A percentile compares a stretch with the other conserved stretches of the same genome.
These are phyloP conservation scores for Nicotiana rustica DNA, from an alignment of 305 asterid genomes.

Conservation along the genomic window DNA sequence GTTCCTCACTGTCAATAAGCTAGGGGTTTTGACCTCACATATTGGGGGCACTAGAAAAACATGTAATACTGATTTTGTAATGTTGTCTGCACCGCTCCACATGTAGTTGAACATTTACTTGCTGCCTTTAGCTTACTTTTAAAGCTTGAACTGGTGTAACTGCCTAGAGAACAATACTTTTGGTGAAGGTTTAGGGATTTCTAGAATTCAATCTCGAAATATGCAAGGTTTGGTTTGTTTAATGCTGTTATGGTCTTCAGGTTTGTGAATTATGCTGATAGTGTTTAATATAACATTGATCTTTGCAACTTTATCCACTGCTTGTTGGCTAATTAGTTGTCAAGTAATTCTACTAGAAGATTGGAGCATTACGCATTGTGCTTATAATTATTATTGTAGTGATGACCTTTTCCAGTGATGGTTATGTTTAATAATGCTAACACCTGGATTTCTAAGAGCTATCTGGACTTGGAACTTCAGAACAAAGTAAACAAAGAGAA, in stretches of 20 bases:
- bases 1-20: conserved; percentile 6
- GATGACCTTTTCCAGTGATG: conserved; percentile 53
- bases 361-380: not conserved
- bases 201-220: not conserved
- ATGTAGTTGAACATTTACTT: conserved; percentile 8
- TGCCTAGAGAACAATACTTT: not conserved
- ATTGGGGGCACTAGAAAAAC: not conserved
- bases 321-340: not conserved
- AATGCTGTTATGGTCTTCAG: not conserved
- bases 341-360: not conserved
- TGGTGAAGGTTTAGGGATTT: not conserved
- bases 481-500: conserved; percentile 65
- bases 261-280: conserved; percentile 1
- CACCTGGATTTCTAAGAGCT: conserved; percentile 65
- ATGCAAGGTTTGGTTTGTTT: too few relatives aligned
- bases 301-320: not conserved
- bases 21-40: not conserved
- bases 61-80: not conserved
- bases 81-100: not conserved
- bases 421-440: conserved; percentile 79
- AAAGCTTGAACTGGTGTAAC: not conserved
- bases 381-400: not conserved
- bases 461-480: conserved; percentile 57
- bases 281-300: not conserved
- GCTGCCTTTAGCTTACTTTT: not conserved